phyloP scores from a whole-genome alignment of 495 filamentous ascomycete genomes.

The Penicillium lagena region DNA sequence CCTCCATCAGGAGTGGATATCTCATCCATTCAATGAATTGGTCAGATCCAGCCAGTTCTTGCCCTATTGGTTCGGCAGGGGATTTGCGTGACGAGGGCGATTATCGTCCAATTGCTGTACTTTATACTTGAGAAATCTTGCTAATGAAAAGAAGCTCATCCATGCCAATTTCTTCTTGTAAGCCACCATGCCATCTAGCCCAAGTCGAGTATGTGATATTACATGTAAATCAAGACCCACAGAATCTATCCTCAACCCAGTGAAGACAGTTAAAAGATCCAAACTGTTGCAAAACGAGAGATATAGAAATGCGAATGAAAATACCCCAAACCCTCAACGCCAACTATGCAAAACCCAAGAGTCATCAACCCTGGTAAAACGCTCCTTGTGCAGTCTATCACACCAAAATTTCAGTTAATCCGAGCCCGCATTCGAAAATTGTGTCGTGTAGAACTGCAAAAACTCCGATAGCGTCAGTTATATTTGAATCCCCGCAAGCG shows the following conservation, averaged over 20 bases:
- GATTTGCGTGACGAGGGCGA: too few species aligned
- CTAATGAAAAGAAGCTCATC: background rate
- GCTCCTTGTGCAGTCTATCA: background rate
- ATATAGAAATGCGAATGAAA: slow-evolving; percentile 9
- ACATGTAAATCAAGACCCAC: too few species aligned
- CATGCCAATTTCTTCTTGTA: too few species aligned
- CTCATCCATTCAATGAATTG: too few species aligned
- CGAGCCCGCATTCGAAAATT: slow-evolving; percentile 35
- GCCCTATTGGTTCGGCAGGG: too few species aligned
- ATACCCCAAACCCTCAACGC: slow-evolving; percentile 12
- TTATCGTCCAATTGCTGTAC: too few species aligned
- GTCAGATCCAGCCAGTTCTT: too few species aligned
- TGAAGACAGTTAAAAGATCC: background rate
- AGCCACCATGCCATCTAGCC: too few species aligned
- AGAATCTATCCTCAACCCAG: background rate
- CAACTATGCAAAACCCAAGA: slow-evolving; percentile 10
- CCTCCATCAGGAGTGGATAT: too few species aligned
- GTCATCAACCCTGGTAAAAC: too few species aligned
- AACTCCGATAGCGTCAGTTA: slow-evolving; percentile 34
- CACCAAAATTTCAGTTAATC: slow-evolving; percentile 6
- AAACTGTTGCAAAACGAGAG: background rate
- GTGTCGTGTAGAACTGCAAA: slow-evolving; percentile 37
- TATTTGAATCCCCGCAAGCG: background rate
- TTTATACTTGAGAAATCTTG: background rate
- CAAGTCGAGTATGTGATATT: too few species aligned